Evolutionary conservation across 805 yeast species (phyloP), one percentile per base, ranked within the genome.

Genomic region (Komagataella pseudopastoris): DNA sequence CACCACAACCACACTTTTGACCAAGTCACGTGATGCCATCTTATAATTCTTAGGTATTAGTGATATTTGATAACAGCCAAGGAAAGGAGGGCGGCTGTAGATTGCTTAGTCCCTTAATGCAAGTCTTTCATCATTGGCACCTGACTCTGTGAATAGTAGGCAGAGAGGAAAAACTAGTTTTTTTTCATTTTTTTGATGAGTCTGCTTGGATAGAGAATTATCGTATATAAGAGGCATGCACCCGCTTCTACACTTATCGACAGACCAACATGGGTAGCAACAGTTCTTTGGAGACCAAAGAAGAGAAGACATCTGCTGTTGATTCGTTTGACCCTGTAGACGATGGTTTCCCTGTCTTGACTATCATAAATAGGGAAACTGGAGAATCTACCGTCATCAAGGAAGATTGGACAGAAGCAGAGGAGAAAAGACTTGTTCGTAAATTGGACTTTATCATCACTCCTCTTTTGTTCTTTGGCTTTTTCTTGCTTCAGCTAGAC

Each of bases 401-500:
- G 39, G 30, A 54, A 14, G 55, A 51, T 7, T 57, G 55, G 54
- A 56, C 58, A 12, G 51, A 51, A 7, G 57, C 53, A 18, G 62
- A 57, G 44, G 72, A 69, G 52, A 58, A 63, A 24, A 53, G 60
- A n/a, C 59, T 70, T 14, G 61, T 67, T 46, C 59, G 71, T 50
- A 75, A 74, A 57, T 62, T 75, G 18, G 80, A 75, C 55, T 49
- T 67, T 46, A 60, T 70, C 51, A 70, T 75, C 24, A 60, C 75
- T 23, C 79, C 79, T 1, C 60, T 71, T 47, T 63, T 72, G 50
- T 71, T 77, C 17, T 36, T 72, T 23, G 68, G 72, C 71, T 75
- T 75, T 54, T 63, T 75, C 43, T 74, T 72, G 61, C 72, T 72
- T 55, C 72, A 76, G 12, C 64, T 75, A 51, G 78, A 75, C 57